Base-by-base conservation (phyloP, 768 basidiomycete genomes). In the Collybia nuda region DNA sequence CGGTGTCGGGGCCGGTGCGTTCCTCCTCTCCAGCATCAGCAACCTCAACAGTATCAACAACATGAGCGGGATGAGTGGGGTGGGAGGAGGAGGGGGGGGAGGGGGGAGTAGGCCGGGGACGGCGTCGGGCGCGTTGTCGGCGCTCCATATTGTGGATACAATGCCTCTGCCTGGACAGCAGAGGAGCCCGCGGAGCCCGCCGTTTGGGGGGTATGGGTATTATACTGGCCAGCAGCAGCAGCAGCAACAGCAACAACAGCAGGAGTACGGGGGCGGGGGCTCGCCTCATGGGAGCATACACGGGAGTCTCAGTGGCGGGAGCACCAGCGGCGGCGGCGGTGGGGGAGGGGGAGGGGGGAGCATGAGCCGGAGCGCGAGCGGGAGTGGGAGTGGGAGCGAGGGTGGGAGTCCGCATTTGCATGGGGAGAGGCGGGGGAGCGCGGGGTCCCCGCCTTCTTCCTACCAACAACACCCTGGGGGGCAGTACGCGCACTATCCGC, bases 21-120 rank as follows among this genome's bases (percentile, higher is more conserved):
- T 79, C 55, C 45, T 63, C 56, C 43, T 60, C 53, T 59, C 64
- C 44, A n/a, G n/a, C n/a, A n/a, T n/a, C n/a, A n/a, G n/a, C n/a
- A n/a, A n/a, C n/a, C n/a, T n/a, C n/a, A n/a, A n/a, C n/a, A n/a
- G n/a, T n/a, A n/a, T n/a, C n/a, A n/a, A n/a, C n/a, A n/a, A n/a
- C n/a, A n/a, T n/a, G n/a, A n/a, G n/a, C n/a, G n/a, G n/a, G n/a
- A n/a, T n/a, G n/a, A 26, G 24, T 26, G 24, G 24, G 24, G n/a
- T n/a, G n/a, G 54, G 42, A 17, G 53, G 53, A 56, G 37, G 42
- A 24, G 51, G 50, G 56, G 32, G 51, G 19, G 15, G 44, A 42
- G 43, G 40, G 22, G 22, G 36, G 50, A 47, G 55, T 40, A 28
- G 55, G 35, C 21, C 50, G 22, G 50, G 50, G 48, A 47, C 46